These are phyloP conservation scores for Heterobasidion parviporum DNA, from an alignment of 1,284 basidiomycete genomes.

Conservation along the genomic window DNA sequence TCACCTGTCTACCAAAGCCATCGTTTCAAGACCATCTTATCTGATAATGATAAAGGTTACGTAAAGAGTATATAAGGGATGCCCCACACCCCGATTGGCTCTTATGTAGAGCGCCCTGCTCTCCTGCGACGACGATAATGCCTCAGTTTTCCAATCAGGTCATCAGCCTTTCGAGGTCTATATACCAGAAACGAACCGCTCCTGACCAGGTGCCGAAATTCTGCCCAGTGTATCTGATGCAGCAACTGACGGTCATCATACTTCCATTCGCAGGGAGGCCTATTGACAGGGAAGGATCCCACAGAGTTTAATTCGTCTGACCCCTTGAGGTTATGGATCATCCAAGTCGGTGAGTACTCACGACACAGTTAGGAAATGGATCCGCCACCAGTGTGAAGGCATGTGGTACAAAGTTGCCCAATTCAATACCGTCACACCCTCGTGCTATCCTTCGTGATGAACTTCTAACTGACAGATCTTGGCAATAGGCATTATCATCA, in stretches of 20 bases:
- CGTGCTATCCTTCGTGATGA: too few species aligned
- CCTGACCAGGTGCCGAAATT: constrained; percentile 17
- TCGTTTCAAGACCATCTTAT: too few species aligned
- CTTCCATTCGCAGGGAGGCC: constrained; percentile 43
- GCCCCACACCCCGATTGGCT: not conserved
- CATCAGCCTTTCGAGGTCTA: constrained; percentile 2
- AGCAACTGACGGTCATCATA: not conserved
- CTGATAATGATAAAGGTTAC: too few species aligned
- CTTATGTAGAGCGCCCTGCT: not conserved
- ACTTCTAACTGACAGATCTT: not conserved
- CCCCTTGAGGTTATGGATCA: constrained; percentile 84
- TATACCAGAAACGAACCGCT: constrained; percentile 16
- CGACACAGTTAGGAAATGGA: not conserved
- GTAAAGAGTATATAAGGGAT: not conserved
- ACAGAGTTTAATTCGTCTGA: constrained; percentile 53
- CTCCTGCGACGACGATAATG: not conserved
- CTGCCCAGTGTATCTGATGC: not conserved
- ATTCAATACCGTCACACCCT: too few species aligned
- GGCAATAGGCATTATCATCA: constrained; percentile 69
- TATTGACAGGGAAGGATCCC: constrained; percentile 69
- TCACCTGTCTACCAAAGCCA: too few species aligned
- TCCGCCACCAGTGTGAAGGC: too few species aligned
- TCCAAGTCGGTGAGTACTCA: constrained; percentile 64
- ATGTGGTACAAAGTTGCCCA: too few species aligned
- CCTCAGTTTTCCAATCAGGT: constrained; percentile 3